Evolutionary conservation across 495 filamentous ascomycete genomes (phyloP).

Genomic region (Aspergillus hancockii): DNA sequence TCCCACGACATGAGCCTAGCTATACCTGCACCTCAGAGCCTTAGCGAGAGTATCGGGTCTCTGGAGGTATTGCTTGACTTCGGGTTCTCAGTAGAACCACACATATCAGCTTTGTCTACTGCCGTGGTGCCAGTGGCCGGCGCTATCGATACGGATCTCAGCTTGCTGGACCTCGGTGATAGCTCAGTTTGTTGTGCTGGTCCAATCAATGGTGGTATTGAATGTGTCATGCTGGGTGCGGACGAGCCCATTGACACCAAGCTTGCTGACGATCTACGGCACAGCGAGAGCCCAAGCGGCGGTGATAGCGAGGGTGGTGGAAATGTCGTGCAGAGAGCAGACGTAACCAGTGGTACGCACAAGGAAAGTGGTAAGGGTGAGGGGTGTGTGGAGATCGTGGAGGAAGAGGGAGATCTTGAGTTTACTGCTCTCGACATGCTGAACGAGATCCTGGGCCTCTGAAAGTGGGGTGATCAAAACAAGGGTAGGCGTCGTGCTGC

Average conservation of each 20-base stretch:
- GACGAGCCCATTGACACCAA: constrained; percentile 1
- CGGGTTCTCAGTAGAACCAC: constrained; percentile 11
- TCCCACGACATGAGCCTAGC: neutral
- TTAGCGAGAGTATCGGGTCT: constrained; percentile 7
- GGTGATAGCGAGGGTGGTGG: neutral
- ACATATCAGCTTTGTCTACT: neutral
- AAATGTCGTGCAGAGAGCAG: neutral
- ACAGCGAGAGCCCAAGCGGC: neutral
- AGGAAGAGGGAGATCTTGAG: constrained; percentile 30
- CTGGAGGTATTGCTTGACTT: constrained; percentile 26
- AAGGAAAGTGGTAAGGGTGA: neutral
- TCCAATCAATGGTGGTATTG: neutral
- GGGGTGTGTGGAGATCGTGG: constrained; percentile 24
- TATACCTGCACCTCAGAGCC: neutral
- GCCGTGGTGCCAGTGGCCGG: neutral
- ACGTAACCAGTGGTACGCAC: neutral
- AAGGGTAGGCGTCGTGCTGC: neutral
- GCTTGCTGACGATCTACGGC: neutral
- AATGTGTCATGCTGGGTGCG: neutral
- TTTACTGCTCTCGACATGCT: constrained; percentile 30
- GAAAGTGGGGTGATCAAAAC: neutral
- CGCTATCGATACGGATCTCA: neutral
- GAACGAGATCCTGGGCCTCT: constrained; percentile 21
- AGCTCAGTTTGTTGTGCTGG: too few species aligned
- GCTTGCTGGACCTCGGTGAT: constrained; percentile 8